Evolutionary conservation across 148 eudicot genomes (phyloP).

Genomic region (Hydrangea macrophylla): DNA sequence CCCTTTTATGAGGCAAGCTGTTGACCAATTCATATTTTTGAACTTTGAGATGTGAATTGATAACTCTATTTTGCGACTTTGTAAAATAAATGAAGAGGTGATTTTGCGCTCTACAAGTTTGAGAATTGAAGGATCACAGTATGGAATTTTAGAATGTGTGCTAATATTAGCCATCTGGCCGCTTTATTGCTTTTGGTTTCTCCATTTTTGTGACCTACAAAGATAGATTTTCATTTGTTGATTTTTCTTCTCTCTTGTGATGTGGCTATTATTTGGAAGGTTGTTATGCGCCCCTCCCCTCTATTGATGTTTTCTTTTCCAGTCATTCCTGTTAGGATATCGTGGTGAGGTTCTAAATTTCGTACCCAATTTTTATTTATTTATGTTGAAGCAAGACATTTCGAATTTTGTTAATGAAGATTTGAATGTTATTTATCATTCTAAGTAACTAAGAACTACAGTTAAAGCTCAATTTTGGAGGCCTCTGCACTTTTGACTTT

Average conservation of each 20-base stretch:
- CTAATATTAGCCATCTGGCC: too few relatives aligned
- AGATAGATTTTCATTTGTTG: neutral
- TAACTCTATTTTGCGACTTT: neutral
- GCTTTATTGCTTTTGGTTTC: too few relatives aligned
- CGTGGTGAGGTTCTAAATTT: neutral
- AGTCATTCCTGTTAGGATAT: too few relatives aligned
- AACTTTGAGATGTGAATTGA: slow-evolving; percentile 4
- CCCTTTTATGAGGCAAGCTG: too few relatives aligned
- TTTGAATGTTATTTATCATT: neutral
- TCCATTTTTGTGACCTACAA: too few relatives aligned
- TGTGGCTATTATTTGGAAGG: too few relatives aligned
- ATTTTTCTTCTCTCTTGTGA: neutral
- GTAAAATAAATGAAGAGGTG: slow-evolving; percentile 1
- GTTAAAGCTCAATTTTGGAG: neutral
- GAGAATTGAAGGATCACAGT: neutral
- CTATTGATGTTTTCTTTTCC: too few relatives aligned
- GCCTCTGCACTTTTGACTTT: neutral
- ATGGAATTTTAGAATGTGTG: slow-evolving; percentile 1
- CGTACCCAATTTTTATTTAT: neutral
- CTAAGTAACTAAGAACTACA: neutral
- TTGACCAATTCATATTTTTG: slow-evolving; percentile 15
- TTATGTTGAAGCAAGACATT: neutral
- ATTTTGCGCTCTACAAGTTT: slow-evolving; percentile 11
- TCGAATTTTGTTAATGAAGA: neutral
- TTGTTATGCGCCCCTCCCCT: too few relatives aligned